Conservation (phyloP, 306 rosid genomes). For the Echinosophora koreensis region DNA sequence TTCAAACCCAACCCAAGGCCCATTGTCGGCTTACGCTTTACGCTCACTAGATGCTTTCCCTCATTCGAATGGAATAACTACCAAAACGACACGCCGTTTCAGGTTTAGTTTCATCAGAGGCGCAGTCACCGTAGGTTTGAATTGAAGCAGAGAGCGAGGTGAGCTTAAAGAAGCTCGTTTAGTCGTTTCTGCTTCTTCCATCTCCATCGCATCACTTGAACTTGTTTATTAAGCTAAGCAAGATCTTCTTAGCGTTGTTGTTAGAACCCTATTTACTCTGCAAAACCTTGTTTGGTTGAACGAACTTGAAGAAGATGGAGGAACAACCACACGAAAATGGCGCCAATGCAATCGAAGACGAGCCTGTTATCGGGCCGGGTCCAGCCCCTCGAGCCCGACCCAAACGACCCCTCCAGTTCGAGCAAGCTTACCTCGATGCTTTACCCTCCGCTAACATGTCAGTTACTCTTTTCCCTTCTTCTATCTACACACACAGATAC, state of each 20-base stretch:
- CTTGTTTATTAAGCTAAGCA: neutral
- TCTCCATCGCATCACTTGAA: neutral
- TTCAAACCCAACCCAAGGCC: neutral
- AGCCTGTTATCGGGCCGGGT: constrained; percentile 73
- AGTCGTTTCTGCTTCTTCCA: neutral
- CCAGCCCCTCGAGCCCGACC: constrained; percentile 82
- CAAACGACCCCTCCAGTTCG: constrained; percentile 98
- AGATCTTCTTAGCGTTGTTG: neutral
- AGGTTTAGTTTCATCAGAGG: neutral
- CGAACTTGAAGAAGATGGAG: constrained; percentile 42
- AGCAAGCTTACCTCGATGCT: constrained; percentile 88
- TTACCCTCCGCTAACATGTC: constrained; percentile 94
- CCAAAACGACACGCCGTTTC: neutral
- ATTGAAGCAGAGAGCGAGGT: neutral
- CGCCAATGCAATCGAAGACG: constrained; percentile 55
- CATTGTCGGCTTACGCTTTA: too few species aligned
- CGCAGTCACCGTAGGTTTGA: too few species aligned
- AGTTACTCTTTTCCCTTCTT: neutral
- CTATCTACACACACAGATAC: neutral
- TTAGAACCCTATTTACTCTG: neutral
- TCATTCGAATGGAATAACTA: neutral
- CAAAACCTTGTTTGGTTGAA: neutral
- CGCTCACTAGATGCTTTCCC: too few species aligned
- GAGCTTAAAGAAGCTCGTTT: neutral
- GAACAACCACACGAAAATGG: constrained; percentile 49